These are phyloP conservation scores for Penicillium simplicissimum DNA, from an alignment of 495 filamentous ascomycete species.

Conservation along the genomic window DNA sequence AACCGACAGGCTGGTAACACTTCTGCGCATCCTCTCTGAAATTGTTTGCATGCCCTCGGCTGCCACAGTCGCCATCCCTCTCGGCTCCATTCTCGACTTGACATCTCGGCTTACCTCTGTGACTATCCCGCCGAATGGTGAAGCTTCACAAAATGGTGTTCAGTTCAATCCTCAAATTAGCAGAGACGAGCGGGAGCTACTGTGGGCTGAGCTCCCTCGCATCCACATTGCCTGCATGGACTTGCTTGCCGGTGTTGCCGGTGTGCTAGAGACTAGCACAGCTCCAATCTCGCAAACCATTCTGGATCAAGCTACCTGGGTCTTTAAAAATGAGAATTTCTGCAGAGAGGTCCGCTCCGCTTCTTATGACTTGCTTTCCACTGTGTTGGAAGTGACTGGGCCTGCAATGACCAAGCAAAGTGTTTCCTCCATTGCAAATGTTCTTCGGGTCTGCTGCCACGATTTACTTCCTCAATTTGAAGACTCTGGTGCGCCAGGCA, in stretches of 20 bases:
- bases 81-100: conserved; percentile 66
- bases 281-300: conserved; percentile 57
- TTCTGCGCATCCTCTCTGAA: conserved; percentile 56
- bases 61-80: conserved; percentile 58
- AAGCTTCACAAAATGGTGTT: conserved; percentile 35
- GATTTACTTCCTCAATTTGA: conserved; percentile 57
- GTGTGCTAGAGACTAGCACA: conserved; percentile 54
- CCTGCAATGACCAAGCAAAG: conserved; percentile 61
- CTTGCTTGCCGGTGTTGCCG: conserved; percentile 53
- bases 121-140: conserved; percentile 51
- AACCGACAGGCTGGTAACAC: conserved; percentile 61
- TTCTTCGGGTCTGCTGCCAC: conserved; percentile 62
- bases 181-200: conserved; percentile 73
- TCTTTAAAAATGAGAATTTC: conserved; percentile 63
- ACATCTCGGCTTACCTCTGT: conserved; percentile 68
- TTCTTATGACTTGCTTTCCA: conserved; percentile 57
- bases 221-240: conserved; percentile 69
- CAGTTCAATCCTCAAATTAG: conserved; percentile 66
- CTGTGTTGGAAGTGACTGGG: conserved; percentile 61
- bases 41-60: conserved; percentile 62
- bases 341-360: conserved; percentile 57
- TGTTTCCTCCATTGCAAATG: conserved; percentile 54
- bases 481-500: conserved; percentile 31
- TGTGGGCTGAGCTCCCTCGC: conserved; percentile 69
- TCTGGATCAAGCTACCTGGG: conserved; percentile 67